Evolutionary conservation across 2,329 filamentous ascomycete species (phyloP).

Genomic region (Trichoderma sp.): DNA sequence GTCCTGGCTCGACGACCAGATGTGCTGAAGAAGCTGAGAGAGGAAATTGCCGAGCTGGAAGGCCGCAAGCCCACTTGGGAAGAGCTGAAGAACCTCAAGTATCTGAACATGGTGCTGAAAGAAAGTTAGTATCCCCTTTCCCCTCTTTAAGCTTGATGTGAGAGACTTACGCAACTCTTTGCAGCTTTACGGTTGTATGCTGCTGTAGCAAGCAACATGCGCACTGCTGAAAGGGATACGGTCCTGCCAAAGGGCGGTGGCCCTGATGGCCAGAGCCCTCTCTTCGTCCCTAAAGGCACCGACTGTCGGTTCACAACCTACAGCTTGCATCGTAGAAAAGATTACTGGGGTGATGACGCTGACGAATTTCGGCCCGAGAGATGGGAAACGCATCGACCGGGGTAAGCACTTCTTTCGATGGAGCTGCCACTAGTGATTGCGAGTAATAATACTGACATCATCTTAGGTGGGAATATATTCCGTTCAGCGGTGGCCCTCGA

Average conservation of each 20-base stretch:
- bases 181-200: constrained; percentile 45
- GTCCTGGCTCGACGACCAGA: constrained; percentile 45
- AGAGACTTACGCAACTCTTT: background rate
- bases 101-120: constrained; percentile 57
- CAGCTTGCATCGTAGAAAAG: constrained; percentile 39
- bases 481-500: constrained; percentile 45
- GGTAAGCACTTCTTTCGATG: constrained; percentile 24
- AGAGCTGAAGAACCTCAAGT: constrained; percentile 55
- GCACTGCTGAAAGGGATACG: constrained; percentile 42
- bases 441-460: background rate
- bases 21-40: constrained; percentile 43
- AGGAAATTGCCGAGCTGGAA: constrained; percentile 41
- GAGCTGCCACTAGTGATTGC: background rate
- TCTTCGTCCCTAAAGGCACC: constrained; percentile 40
- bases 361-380: constrained; percentile 45
- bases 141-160: background rate
- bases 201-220: constrained; percentile 44
- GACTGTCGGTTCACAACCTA: constrained; percentile 38
- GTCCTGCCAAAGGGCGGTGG: constrained; percentile 44
- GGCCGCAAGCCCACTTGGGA: constrained; percentile 53
- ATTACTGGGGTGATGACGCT: constrained; percentile 43
- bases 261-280: constrained; percentile 37
- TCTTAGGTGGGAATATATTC: constrained; percentile 40
- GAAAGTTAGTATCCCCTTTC: constrained; percentile 35
- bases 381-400: constrained; percentile 41